These are phyloP conservation scores for Trichophyton rubrum DNA, from an alignment of 2,329 filamentous ascomycete genomes.

Conservation along the genomic window DNA sequence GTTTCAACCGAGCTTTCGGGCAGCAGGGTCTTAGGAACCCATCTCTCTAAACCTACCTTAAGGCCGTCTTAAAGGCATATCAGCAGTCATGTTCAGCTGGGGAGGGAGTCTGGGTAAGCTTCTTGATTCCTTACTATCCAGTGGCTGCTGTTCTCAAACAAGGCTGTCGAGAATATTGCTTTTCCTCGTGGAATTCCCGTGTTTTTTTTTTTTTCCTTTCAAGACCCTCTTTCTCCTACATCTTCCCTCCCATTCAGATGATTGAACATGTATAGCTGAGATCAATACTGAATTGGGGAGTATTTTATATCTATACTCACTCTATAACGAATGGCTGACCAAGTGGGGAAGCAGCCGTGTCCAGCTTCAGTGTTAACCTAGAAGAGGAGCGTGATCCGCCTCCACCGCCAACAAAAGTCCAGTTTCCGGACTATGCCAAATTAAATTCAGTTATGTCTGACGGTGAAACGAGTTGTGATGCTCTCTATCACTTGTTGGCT, in stretches of 20 bases:
- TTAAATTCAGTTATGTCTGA: not conserved
- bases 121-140: not conserved
- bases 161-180: not conserved
- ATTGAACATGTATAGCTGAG: not conserved
- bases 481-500: slow-evolving; percentile 35
- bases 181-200: not conserved
- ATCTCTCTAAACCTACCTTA: not conserved
- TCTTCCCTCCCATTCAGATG: not conserved
- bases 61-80: not conserved
- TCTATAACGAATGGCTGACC: not conserved
- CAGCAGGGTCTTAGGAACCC: not conserved
- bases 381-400: slow-evolving; percentile 38
- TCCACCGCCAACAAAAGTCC: slow-evolving; percentile 37
- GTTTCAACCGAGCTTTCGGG: not conserved
- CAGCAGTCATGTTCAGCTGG: slow-evolving; percentile 13
- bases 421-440: slow-evolving; percentile 36
- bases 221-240: not conserved
- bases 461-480: slow-evolving; percentile 21
- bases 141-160: slow-evolving; percentile 1
- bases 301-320: not conserved
- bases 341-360: slow-evolving; percentile 14
- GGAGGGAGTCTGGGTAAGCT: slow-evolving; percentile 13
- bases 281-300: not conserved
- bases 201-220: not conserved
- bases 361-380: slow-evolving; percentile 23